Percentiles rank a stretch among this genome's conserved stretches.
phyloP scores from a whole-genome alignment of 2,329 filamentous ascomycete genomes.

The Alternaria metachromatica region DNA sequence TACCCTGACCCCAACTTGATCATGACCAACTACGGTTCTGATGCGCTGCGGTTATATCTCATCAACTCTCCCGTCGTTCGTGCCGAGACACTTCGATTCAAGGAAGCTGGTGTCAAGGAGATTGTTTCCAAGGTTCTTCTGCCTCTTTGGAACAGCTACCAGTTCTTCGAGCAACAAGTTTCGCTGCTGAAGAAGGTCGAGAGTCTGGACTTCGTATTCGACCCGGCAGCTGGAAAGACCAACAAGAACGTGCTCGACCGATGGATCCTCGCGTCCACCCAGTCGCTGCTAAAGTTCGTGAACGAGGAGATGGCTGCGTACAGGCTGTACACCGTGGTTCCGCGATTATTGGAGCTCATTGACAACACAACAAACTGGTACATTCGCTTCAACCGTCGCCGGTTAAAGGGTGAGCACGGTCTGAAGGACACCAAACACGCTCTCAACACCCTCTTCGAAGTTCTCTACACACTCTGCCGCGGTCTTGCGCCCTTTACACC shows the following conservation, averaged over 20 bases:
- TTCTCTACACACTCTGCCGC: slow-evolving; percentile 85
- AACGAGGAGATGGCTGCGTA: slow-evolving; percentile 87
- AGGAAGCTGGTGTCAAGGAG: slow-evolving; percentile 90
- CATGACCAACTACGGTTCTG: slow-evolving; percentile 87
- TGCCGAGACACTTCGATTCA: slow-evolving; percentile 88
- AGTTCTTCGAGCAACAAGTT: slow-evolving; percentile 93
- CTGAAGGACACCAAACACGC: slow-evolving; percentile 87
- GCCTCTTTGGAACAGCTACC: slow-evolving; percentile 95
- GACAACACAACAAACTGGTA: slow-evolving; percentile 99
- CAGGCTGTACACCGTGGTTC: slow-evolving; percentile 83
- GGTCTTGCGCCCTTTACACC: slow-evolving; percentile 94
- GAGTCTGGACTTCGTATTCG: slow-evolving; percentile 76
- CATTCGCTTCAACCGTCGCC: slow-evolving; percentile 90
- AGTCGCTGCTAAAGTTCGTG: slow-evolving; percentile 88
- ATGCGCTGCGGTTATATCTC: slow-evolving; percentile 91
- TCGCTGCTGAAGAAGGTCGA: slow-evolving; percentile 85
- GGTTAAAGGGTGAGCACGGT: slow-evolving; percentile 88
- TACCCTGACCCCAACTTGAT: slow-evolving; percentile 87
- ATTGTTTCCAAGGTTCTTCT: slow-evolving; percentile 90
- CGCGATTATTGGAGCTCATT: slow-evolving; percentile 80
- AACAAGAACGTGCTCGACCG: slow-evolving; percentile 94
- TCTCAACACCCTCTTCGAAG: slow-evolving; percentile 92
- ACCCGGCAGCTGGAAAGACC: slow-evolving; percentile 74
- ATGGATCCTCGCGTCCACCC: slow-evolving; percentile 92
- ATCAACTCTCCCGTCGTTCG: slow-evolving; percentile 97